Percentiles rank a stretch among this genome's conserved stretches.
phyloP scores from a whole-genome alignment of 495 filamentous ascomycete species.

The Venustampulla echinocandica region DNA sequence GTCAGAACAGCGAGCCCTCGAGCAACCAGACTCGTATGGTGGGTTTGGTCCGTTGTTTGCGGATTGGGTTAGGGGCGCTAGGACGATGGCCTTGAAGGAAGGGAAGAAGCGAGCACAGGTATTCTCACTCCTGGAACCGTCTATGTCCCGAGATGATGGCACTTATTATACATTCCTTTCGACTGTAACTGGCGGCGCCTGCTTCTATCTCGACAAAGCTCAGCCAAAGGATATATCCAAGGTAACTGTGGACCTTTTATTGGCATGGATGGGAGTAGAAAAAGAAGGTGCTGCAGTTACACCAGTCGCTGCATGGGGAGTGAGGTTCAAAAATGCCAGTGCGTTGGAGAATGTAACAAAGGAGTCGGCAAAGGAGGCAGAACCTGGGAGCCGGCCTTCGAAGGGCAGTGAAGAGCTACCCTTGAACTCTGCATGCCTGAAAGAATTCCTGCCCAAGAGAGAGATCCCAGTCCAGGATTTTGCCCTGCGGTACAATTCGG shows the following conservation, averaged over 20 bases:
- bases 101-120: conserved; percentile 32
- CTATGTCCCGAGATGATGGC: neutral
- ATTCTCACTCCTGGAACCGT: conserved; percentile 28
- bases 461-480: conserved; percentile 28
- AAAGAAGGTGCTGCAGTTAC: conserved; percentile 19
- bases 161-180: conserved; percentile 31
- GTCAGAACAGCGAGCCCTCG: conserved; percentile 23
- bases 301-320: conserved; percentile 9
- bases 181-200: conserved; percentile 30
- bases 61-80: conserved; percentile 32
- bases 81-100: conserved; percentile 17
- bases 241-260: conserved; percentile 32
- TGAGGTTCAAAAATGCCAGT: neutral
- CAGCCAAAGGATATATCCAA: conserved; percentile 28
- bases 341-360: conserved; percentile 7
- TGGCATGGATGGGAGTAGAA: conserved; percentile 41
- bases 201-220: conserved; percentile 22
- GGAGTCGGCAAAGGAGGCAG: conserved; percentile 7
- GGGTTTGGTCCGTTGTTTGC: conserved; percentile 26
- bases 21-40: conserved; percentile 18
- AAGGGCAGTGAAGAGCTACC: neutral
- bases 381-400: conserved; percentile 13
- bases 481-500: conserved; percentile 28
- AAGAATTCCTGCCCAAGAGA: conserved; percentile 22
- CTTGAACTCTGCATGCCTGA: conserved; percentile 18